Evolutionary conservation across 371 early-diverging fungal species (phyloP).

Genomic region (Apophysomyces sp.): DNA sequence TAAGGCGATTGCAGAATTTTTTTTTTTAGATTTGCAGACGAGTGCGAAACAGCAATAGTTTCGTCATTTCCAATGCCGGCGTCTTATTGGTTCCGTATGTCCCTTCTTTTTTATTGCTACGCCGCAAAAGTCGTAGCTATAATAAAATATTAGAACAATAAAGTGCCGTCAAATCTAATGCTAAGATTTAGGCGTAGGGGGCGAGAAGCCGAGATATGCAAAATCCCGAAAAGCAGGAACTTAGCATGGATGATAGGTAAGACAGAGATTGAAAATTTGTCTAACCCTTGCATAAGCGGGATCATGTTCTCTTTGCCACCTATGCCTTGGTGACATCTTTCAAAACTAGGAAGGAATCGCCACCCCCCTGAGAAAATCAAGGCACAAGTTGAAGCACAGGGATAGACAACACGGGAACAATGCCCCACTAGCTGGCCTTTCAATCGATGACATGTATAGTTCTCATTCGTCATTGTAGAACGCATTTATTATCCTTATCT

Average conservation of each 20-base stretch:
- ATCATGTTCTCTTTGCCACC: background rate
- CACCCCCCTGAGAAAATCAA: background rate
- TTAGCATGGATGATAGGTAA: background rate
- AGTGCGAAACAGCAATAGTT: too few relatives aligned
- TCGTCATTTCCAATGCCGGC: too few relatives aligned
- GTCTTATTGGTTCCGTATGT: too few relatives aligned
- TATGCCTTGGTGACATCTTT: background rate
- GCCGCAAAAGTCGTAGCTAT: too few relatives aligned
- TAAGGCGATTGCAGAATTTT: too few relatives aligned
- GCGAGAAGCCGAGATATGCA: background rate
- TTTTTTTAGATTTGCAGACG: too few relatives aligned
- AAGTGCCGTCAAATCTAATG: too few relatives aligned
- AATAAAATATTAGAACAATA: too few relatives aligned
- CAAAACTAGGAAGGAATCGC: background rate
- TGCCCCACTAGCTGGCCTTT: background rate
- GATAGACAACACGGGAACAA: background rate
- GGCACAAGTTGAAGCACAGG: background rate
- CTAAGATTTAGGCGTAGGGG: background rate
- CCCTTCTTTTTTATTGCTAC: too few relatives aligned
- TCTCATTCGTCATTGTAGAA: background rate
- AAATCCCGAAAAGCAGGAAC: conserved; percentile 1
- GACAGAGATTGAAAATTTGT: background rate
- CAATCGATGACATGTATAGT: background rate
- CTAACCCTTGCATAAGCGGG: background rate
- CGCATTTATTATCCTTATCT: background rate